Conservation (phyloP, 192 early-diverging fungal genomes). For the Coemansia guatemalensis region DNA sequence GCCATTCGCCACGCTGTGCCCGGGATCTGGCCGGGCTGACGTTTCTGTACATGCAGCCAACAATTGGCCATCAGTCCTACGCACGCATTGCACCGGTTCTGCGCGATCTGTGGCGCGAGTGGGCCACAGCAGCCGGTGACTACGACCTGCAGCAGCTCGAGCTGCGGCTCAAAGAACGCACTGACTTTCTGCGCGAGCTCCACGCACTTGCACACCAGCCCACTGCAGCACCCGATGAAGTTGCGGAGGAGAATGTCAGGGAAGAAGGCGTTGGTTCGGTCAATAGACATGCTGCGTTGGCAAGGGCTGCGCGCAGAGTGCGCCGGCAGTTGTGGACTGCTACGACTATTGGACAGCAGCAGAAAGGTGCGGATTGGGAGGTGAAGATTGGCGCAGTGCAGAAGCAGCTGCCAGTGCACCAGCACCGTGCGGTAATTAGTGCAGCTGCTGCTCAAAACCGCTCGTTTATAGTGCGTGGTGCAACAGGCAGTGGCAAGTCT, state of each 20-base stretch:
- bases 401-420: constrained; percentile 20
- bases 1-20: constrained; percentile 15
- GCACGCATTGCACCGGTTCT: constrained; percentile 16
- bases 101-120: constrained; percentile 18
- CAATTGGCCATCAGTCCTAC: background rate
- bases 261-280: background rate
- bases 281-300: too few species aligned
- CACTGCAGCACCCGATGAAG: background rate
- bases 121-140: constrained; percentile 7
- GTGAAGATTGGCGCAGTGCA: constrained; percentile 8
- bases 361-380: background rate
- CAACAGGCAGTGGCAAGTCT: constrained; percentile 55
- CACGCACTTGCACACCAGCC: constrained; percentile 9
- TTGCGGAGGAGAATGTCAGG: background rate
- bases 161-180: background rate
- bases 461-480: constrained; percentile 37
- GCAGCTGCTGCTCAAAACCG: constrained; percentile 10
- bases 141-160: background rate
- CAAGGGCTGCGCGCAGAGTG: background rate
- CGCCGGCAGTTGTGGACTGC: constrained; percentile 6
- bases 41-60: constrained; percentile 21
- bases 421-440: constrained; percentile 6
- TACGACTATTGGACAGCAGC: constrained; percentile 4
- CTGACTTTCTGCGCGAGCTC: constrained; percentile 12
- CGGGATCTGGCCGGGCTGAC: constrained; percentile 12